phyloP scores from a whole-genome alignment of 768 basidiomycete species.

The Termitomyces sp. region DNA sequence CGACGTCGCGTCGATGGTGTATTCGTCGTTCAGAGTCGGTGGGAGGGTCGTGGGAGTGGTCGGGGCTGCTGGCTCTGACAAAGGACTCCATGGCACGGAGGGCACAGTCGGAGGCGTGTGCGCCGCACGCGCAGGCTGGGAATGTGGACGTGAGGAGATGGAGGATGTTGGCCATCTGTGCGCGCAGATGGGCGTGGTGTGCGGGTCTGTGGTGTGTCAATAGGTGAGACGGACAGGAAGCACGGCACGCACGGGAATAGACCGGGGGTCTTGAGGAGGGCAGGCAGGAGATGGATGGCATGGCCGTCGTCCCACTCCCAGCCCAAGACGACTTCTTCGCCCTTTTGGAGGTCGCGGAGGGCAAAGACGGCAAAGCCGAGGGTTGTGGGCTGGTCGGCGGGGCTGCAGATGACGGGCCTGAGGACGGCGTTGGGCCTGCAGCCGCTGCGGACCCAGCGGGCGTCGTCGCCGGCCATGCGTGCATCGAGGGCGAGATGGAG shows the following conservation, averaged over 20 bases:
- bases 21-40: background rate
- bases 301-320: conserved; percentile 99
- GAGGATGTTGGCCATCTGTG: conserved; percentile 67
- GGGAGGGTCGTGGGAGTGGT: too few relatives aligned
- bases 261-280: conserved; percentile 55
- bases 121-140: conserved; percentile 73
- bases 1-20: conserved; percentile 18
- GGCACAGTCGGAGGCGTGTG: conserved; percentile 59
- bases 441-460: conserved; percentile 60
- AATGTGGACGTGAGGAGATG: conserved; percentile 70
- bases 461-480: conserved; percentile 62
- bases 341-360: conserved; percentile 62
- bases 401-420: conserved; percentile 43
- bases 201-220: conserved; percentile 32
- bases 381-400: conserved; percentile 20
- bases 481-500: conserved; percentile 79
- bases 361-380: conserved; percentile 83
- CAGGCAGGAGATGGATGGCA: conserved; percentile 75
- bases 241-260: conserved; percentile 50
- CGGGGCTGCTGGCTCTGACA: conserved; percentile 25
- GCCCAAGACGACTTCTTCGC: conserved; percentile 84
- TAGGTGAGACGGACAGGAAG: background rate
- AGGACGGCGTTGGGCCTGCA: conserved; percentile 69
- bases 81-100: conserved; percentile 63
- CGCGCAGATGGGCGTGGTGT: conserved; percentile 50